phyloP scores from a whole-genome alignment of 805 yeast genomes.

The Sungouiella blattae region DNA sequence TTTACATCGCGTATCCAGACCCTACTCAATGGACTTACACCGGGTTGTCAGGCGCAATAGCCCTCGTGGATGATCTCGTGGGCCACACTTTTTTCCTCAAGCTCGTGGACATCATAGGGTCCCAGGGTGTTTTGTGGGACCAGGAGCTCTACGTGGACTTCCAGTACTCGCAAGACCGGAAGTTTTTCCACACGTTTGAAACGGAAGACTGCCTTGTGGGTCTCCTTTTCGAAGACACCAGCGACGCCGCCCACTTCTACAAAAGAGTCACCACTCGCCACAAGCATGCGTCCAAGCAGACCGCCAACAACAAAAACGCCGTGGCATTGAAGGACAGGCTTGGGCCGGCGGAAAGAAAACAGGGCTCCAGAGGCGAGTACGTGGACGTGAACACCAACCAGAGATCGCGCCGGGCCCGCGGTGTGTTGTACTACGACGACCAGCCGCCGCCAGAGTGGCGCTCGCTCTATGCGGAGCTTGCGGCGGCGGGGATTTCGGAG shows the following conservation, averaged over 20 bases:
- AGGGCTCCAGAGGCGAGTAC: constrained; percentile 67
- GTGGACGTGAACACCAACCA: constrained; percentile 48
- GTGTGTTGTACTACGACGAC: constrained; percentile 68
- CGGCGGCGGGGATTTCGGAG: constrained; percentile 74
- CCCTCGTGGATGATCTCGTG: constrained; percentile 84
- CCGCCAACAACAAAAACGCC: constrained; percentile 83
- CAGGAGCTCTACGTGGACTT: constrained; percentile 90
- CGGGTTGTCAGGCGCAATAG: constrained; percentile 84
- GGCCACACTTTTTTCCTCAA: constrained; percentile 93
- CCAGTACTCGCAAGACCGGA: constrained; percentile 87
- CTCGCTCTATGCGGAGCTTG: constrained; percentile 66
- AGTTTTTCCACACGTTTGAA: constrained; percentile 93
- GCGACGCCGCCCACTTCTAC: constrained; percentile 81
- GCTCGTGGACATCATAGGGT: constrained; percentile 78
- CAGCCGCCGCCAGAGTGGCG: constrained; percentile 86
- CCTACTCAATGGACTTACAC: constrained; percentile 80
- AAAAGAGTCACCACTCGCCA: constrained; percentile 72
- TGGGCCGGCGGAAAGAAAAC: constrained; percentile 20
- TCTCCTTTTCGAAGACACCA: constrained; percentile 80
- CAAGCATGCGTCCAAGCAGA: constrained; percentile 83
- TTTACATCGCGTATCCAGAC: constrained; percentile 88
- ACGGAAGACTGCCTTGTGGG: constrained; percentile 87
- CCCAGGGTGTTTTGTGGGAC: constrained; percentile 92
- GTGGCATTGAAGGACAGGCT: constrained; percentile 62
- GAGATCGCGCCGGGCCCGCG: constrained; percentile 53